Conservation (phyloP, 345 rosid genomes). For the Populus pruinosa region DNA sequence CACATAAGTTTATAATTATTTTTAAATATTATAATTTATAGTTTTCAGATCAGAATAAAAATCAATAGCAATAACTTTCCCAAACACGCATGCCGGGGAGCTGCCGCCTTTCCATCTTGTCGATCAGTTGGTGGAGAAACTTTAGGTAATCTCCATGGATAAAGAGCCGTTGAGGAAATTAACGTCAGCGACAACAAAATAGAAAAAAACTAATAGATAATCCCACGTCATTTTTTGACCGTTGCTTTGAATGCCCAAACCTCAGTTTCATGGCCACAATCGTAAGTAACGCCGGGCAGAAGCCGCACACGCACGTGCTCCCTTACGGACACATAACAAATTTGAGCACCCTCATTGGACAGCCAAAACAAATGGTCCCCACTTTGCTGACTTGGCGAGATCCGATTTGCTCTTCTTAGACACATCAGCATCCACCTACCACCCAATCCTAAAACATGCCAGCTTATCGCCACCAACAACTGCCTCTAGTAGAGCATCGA, state of each 20-base stretch:
- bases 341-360: not conserved
- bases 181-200: not conserved
- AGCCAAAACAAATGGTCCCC: not conserved
- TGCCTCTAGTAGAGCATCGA: not conserved
- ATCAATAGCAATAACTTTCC: no score
- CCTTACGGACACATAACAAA: not conserved
- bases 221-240: slow-evolving; percentile 15
- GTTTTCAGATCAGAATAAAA: no score
- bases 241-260: not conserved
- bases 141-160: not conserved
- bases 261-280: no score
- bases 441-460: no score
- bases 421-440: not conserved
- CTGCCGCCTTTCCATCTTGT: no score
- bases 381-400: not conserved
- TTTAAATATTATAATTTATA: no score
- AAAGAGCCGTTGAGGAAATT: not conserved
- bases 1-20: no score
- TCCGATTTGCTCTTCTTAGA: not conserved
- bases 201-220: not conserved
- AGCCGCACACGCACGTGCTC: not conserved
- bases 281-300: not conserved
- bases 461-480: not conserved
- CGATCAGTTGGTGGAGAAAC: no score
- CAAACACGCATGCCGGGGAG: no score